Percentiles rank a stretch among this genome's conserved stretches.
phyloP scores from a whole-genome alignment of 2,329 filamentous ascomycete species.

The Bretziella fagacearum region DNA sequence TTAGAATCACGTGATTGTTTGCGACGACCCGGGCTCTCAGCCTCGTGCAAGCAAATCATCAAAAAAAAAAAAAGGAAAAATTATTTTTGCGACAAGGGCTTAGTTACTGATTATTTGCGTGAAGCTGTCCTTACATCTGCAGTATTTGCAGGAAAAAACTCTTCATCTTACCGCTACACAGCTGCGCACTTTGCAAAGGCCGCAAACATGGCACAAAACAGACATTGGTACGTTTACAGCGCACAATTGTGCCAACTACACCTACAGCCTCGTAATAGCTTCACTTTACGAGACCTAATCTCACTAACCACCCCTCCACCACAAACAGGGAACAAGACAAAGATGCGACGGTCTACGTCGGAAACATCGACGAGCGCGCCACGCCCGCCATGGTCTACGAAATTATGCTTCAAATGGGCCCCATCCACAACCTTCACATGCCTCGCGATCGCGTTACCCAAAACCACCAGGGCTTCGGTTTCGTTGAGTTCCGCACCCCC shows the following conservation, averaged over 20 bases:
- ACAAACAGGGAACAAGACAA: conserved; percentile 81
- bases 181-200: too few relatives aligned
- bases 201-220: conserved; percentile 47
- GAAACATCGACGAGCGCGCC: conserved; percentile 94
- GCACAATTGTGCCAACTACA: too few relatives aligned
- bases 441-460: conserved; percentile 97
- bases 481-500: conserved; percentile 94
- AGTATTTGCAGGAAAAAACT: background rate
- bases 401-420: conserved; percentile 93
- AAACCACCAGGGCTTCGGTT: conserved; percentile 92
- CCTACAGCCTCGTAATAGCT: background rate
- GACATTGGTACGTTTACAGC: conserved; percentile 61
- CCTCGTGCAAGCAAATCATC: background rate
- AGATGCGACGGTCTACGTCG: conserved; percentile 93
- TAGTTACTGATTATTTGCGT: background rate
- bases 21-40: background rate
- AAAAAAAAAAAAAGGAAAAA: conserved; percentile 1
- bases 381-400: conserved; percentile 86
- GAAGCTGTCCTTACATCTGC: background rate
- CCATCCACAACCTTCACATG: conserved; percentile 94
- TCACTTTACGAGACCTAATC: background rate
- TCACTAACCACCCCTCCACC: conserved; percentile 7
- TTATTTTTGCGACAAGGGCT: background rate
- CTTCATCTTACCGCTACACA: background rate
- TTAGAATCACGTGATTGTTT: background rate